These are phyloP conservation scores for Rhizomucor miehei DNA, from an alignment of 371 early-diverging fungal species.

Conservation along the genomic window DNA sequence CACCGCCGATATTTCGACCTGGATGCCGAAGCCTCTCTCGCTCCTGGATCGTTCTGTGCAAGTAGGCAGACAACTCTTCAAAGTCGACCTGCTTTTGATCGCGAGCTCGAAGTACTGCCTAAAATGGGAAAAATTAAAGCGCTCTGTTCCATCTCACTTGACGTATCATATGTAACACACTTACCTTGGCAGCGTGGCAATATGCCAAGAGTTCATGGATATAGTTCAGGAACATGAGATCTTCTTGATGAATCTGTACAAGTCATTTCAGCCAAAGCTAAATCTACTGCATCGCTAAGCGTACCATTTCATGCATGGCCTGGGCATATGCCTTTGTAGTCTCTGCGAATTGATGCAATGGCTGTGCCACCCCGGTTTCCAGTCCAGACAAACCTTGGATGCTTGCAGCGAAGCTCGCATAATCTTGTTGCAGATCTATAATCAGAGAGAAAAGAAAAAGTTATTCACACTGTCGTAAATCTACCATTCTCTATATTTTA, in stretches of 20 bases:
- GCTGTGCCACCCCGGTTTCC: slow-evolving; percentile 79
- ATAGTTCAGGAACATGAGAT: slow-evolving; percentile 41
- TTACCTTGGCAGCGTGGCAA: slow-evolving; percentile 85
- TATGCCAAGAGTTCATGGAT: slow-evolving; percentile 86
- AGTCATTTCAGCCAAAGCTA: slow-evolving; percentile 23
- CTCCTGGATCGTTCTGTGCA: slow-evolving; percentile 64
- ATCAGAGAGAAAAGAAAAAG: too few relatives aligned
- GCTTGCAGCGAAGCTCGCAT: slow-evolving; percentile 72
- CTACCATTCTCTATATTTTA: neutral
- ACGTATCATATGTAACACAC: neutral
- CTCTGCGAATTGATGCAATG: slow-evolving; percentile 72
- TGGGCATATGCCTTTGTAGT: slow-evolving; percentile 63
- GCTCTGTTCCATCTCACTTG: too few relatives aligned
- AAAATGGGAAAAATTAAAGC: slow-evolving; percentile 6
- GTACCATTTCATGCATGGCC: slow-evolving; percentile 69
- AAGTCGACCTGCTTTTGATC: slow-evolving; percentile 95
- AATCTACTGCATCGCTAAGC: slow-evolving; percentile 49
- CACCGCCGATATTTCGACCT: slow-evolving; percentile 35
- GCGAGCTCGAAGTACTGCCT: slow-evolving; percentile 76
- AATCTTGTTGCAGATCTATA: slow-evolving; percentile 75
- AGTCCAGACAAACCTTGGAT: slow-evolving; percentile 73
- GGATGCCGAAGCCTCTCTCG: slow-evolving; percentile 59
- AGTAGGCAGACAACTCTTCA: slow-evolving; percentile 80
- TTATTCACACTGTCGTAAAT: too few relatives aligned
- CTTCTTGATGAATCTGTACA: slow-evolving; percentile 58